These are phyloP conservation scores for Claviceps sp. DNA, from an alignment of 2,329 filamentous ascomycete genomes.

Conservation along the genomic window DNA sequence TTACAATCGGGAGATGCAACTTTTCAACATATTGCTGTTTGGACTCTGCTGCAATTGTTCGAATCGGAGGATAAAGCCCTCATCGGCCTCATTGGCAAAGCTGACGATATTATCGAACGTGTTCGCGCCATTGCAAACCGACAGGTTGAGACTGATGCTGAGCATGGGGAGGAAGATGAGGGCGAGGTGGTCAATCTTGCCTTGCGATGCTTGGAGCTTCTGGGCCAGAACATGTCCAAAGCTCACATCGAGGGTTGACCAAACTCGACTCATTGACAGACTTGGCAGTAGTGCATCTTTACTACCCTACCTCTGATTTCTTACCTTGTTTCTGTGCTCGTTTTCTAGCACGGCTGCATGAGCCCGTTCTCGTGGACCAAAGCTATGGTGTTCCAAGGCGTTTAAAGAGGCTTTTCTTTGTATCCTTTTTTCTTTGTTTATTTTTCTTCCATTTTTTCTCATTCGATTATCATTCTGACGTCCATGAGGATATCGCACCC, in stretches of 20 bases:
- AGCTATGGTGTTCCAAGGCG: constrained; percentile 4
- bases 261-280: background rate
- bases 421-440: background rate
- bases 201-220: constrained; percentile 74
- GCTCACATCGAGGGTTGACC: constrained; percentile 65
- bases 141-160: constrained; percentile 75
- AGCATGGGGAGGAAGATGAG: constrained; percentile 79
- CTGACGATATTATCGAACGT: constrained; percentile 82
- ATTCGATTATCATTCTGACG: too few relatives aligned
- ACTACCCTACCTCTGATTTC: background rate
- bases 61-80: constrained; percentile 87
- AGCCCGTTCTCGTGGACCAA: background rate
- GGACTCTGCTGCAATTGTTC: constrained; percentile 88
- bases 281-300: background rate
- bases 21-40: constrained; percentile 98
- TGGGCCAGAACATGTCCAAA: constrained; percentile 65
- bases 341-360: background rate
- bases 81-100: constrained; percentile 78
- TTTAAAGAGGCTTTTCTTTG: background rate
- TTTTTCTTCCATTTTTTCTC: background rate
- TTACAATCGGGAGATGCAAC: constrained; percentile 88
- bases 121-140: constrained; percentile 85
- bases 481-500: background rate
- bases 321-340: background rate
- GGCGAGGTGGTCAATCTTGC: constrained; percentile 86